phyloP scores from a whole-genome alignment of 202 grass and related monocot genomes.

The Zizania palustris region DNA sequence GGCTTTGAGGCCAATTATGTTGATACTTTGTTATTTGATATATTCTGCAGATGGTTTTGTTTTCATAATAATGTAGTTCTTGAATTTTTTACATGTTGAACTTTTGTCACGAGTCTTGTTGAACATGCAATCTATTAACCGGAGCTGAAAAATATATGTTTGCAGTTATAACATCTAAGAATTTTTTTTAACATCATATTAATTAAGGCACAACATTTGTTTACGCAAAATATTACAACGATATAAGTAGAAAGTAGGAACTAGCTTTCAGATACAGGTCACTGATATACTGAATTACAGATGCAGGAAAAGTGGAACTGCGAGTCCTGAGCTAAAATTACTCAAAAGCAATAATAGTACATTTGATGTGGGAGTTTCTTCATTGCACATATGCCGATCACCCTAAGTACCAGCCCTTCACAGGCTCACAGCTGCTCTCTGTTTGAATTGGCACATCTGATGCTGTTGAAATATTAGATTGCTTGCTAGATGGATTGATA shows the following conservation, averaged over 20 bases:
- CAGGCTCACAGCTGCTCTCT: not conserved
- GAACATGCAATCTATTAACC: not conserved
- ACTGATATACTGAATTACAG: slow-evolving; percentile 3
- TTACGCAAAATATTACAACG: not conserved
- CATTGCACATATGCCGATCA: not conserved
- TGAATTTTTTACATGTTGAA: not conserved
- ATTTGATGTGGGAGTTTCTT: not conserved
- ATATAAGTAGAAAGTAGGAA: not conserved
- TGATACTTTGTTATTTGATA: slow-evolving; percentile 43
- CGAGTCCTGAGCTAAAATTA: not conserved
- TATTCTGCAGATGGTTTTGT: slow-evolving; percentile 38
- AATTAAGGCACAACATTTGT: not conserved
- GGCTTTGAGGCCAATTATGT: slow-evolving; percentile 6
- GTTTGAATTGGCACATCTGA: not conserved
- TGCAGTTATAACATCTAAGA: not conserved
- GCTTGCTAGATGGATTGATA: slow-evolving; percentile 19
- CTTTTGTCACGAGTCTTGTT: not conserved
- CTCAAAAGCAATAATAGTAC: not conserved
- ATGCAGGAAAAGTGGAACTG: slow-evolving; percentile 1
- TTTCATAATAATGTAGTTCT: slow-evolving; percentile 12
- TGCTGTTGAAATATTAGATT: not conserved
- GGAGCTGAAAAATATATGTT: not conserved
- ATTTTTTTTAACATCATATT: not conserved
- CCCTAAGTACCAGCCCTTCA: not conserved
- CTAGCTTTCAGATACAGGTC: not conserved